Evolutionary conservation across 108 stramenopile genomes (phyloP), one percentile per base, ranked within the genome.

Genomic region (Parmales sp.): DNA sequence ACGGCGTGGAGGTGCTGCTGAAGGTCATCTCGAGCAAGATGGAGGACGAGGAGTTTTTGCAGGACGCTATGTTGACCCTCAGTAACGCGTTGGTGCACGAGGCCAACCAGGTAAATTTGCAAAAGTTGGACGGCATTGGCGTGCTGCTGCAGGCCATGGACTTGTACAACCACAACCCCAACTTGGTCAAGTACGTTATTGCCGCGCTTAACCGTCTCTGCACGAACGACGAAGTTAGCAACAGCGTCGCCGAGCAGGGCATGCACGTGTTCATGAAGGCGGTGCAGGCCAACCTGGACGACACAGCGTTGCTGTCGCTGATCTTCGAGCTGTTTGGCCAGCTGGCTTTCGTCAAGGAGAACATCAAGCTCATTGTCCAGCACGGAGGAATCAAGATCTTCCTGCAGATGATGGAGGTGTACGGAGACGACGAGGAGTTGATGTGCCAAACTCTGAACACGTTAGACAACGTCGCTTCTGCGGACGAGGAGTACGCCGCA

Each of bases 401-500:
- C 39, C 37, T 71, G 11, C 16, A 64, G 45, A 39, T 54, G 64
- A 63, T 70, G 69, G 64, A 70, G 37, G 26, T 54, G 43, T 63
- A 39, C 69, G 69, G 45, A 31, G 39, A 41, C 20, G 26, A 64
- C 37, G 29, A 38, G 20, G 63, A 71, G 11, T 25, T 64, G 11
- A 44, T 64, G 37, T 2, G 39, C 45, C 44, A 65, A 48, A 48
- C 69, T 3, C 38, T 70, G 29, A 70, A 51, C 38, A 64, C 63
- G 18, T 37, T 71, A 4, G 70, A 71, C 48, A 69, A 69, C 51
- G 26, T 71, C 37, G 70, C 64, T 22, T 37, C 51, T n/a, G 70
- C 70, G 2, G 70, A 71, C 65, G 63, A 45, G n/a, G 70, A 71
- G 65, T 71, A 63, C 63, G 63, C 63, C 31, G 37, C 64, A 37